These are phyloP conservation scores for Claviceps purpurea DNA, from an alignment of 2,329 filamentous ascomycete species.

Conservation along the genomic window DNA sequence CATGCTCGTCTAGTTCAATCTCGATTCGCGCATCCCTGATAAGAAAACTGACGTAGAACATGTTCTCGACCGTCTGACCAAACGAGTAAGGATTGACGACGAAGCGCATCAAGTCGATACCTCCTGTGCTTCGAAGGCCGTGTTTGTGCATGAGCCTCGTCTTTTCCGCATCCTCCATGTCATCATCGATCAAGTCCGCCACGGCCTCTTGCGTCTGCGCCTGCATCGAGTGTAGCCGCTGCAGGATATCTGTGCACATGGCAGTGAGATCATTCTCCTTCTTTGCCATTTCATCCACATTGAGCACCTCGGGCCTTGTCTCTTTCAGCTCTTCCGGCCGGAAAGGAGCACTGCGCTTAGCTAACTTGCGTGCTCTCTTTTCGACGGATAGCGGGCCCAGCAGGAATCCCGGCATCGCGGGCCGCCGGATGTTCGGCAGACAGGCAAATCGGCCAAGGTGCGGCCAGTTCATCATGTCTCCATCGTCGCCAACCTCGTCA, in stretches of 20 bases:
- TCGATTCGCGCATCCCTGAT: slow-evolving; percentile 73
- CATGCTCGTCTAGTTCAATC: slow-evolving; percentile 59
- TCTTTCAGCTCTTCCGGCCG: slow-evolving; percentile 54
- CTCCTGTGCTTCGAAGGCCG: slow-evolving; percentile 53
- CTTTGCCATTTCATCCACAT: slow-evolving; percentile 58
- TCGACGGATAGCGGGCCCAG: slow-evolving; percentile 81
- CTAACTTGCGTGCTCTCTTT: slow-evolving; percentile 61
- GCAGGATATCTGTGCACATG: slow-evolving; percentile 63
- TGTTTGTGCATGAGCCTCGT: slow-evolving; percentile 47
- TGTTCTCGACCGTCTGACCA: slow-evolving; percentile 87
- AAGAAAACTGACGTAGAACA: slow-evolving; percentile 93
- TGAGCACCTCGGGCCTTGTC: slow-evolving; percentile 66
- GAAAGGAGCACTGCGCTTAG: slow-evolving; percentile 58
- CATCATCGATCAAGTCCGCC: slow-evolving; percentile 28
- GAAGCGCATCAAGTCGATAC: slow-evolving; percentile 72
- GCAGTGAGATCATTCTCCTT: slow-evolving; percentile 69
- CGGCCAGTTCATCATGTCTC: slow-evolving; percentile 75
- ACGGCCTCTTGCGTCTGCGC: slow-evolving; percentile 33
- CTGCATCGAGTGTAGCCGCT: slow-evolving; percentile 40
- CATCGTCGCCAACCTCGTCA: slow-evolving; percentile 55
- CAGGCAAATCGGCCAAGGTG: slow-evolving; percentile 68
- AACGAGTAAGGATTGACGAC: slow-evolving; percentile 84
- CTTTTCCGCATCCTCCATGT: slow-evolving; percentile 32
- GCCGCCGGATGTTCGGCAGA: slow-evolving; percentile 58
- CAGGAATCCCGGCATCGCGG: slow-evolving; percentile 69